Percentiles rank a stretch among this genome's conserved stretches.
Evolutionary conservation across 805 yeast genomes (phyloP).

Genomic region (Hanseniaspora lindneri): DNA sequence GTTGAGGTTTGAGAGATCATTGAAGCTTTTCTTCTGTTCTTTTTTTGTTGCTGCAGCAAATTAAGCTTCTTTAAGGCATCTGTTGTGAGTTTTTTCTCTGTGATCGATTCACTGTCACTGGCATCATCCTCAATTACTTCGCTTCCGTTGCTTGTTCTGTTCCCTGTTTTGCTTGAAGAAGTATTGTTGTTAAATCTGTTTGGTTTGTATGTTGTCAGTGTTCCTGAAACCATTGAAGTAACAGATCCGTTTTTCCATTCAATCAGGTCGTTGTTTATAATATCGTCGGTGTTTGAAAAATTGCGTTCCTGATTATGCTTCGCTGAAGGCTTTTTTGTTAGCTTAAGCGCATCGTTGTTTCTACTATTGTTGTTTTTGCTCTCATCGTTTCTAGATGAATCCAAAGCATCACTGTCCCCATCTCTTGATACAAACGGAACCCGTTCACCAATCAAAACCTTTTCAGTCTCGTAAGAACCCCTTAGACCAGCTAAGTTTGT

Average conservation of each 20-base stretch:
- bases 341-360: not conserved
- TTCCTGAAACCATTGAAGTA: conserved; percentile 17
- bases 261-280: conserved; percentile 15
- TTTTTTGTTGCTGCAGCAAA: conserved; percentile 20
- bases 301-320: not conserved
- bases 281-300: not conserved
- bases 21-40: conserved; percentile 7
- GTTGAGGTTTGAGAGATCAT: conserved; percentile 11
- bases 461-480: conserved; percentile 10
- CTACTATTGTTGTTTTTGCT: not conserved
- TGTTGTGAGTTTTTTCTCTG: conserved; percentile 28
- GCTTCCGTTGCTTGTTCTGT: conserved; percentile 5
- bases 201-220: conserved; percentile 13
- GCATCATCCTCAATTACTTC: conserved; percentile 23
- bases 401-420: not conserved
- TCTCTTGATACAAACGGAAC: conserved; percentile 13
- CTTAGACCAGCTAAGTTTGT: conserved; percentile 1
- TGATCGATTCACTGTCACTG: conserved; percentile 22
- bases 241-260: conserved; percentile 17
- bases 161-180: not conserved
- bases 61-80: conserved; percentile 33
- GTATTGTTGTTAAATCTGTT: conserved; percentile 2
- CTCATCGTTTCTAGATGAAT: not conserved
- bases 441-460: conserved; percentile 15
- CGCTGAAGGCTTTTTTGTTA: not conserved